phyloP scores from a whole-genome alignment of 2,329 filamentous ascomycete genomes.

The Calonectria fujianensis region DNA sequence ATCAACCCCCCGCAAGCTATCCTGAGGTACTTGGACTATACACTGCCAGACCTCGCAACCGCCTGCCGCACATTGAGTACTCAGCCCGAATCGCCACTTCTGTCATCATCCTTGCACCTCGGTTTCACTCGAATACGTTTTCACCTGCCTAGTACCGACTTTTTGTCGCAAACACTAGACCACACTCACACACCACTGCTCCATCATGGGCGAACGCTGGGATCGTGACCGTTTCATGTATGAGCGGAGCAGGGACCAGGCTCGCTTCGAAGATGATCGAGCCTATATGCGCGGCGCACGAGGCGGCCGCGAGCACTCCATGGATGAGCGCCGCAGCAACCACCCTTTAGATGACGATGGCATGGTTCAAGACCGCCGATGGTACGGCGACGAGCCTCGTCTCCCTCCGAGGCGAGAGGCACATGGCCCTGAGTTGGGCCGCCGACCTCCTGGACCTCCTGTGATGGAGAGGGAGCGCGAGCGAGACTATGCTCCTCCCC shows the following conservation, averaged over 20 bases:
- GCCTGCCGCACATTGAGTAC: neutral
- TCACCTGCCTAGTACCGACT: constrained; percentile 37
- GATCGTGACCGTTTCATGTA: constrained; percentile 71
- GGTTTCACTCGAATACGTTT: constrained; percentile 39
- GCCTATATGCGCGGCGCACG: constrained; percentile 62
- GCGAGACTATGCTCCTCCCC: constrained; percentile 63
- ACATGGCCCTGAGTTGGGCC: constrained; percentile 66
- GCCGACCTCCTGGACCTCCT: constrained; percentile 69
- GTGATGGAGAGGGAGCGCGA: constrained; percentile 75
- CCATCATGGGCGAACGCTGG: constrained; percentile 66
- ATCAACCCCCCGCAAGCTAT: constrained; percentile 21
- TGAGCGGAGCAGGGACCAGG: constrained; percentile 63
- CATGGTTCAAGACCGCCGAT: constrained; percentile 69
- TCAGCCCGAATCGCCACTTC: constrained; percentile 1
- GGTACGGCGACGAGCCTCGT: constrained; percentile 73
- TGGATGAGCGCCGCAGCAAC: constrained; percentile 67
- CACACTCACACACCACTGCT: constrained; percentile 20
- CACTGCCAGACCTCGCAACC: constrained; percentile 11
- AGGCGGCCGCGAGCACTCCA: constrained; percentile 66
- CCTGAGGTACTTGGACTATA: constrained; percentile 20
- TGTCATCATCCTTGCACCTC: constrained; percentile 1
- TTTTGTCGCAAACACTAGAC: constrained; percentile 33
- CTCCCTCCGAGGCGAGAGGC: constrained; percentile 58
- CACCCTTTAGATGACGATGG: constrained; percentile 70
- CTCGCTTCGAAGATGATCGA: constrained; percentile 74